Evolutionary conservation across 1,284 basidiomycete species (phyloP).

Genomic region (Marasmius sp.): DNA sequence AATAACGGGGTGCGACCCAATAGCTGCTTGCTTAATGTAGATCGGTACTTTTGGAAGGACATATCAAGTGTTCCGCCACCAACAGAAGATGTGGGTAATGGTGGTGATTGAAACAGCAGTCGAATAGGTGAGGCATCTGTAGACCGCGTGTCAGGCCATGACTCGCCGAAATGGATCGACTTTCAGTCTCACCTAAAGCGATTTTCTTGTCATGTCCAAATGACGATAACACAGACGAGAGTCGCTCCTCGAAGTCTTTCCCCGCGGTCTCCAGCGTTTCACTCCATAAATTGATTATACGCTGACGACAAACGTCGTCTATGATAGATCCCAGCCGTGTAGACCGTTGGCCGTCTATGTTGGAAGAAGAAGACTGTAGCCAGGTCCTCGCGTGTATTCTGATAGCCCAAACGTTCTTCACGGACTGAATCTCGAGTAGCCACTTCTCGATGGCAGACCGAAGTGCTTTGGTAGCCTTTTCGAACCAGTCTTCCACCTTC

Average conservation of each 20-base stretch:
- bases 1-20: conserved; percentile 58
- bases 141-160: not conserved
- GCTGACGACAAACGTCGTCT: conserved; percentile 50
- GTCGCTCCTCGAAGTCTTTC: conserved; percentile 40
- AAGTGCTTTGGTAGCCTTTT: conserved; percentile 46
- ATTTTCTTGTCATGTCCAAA: conserved; percentile 26
- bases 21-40: conserved; percentile 55
- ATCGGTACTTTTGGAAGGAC: conserved; percentile 59
- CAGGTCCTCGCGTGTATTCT: conserved; percentile 49
- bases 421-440: conserved; percentile 54
- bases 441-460: conserved; percentile 48
- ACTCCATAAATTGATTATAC: conserved; percentile 60
- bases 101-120: conserved; percentile 55
- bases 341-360: conserved; percentile 45
- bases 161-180: not conserved
- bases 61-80: conserved; percentile 40
- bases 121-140: conserved; percentile 51
- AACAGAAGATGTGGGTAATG: conserved; percentile 44
- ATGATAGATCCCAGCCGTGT: conserved; percentile 39
- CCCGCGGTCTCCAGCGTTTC: conserved; percentile 42
- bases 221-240: conserved; percentile 34
- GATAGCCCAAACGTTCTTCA: conserved; percentile 69
- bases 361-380: conserved; percentile 35
- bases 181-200: conserved; percentile 29
- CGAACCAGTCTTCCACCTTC: conserved; percentile 62